Conservation (phyloP, 2,329 filamentous ascomycete species). For the Trichoderma breve region DNA sequence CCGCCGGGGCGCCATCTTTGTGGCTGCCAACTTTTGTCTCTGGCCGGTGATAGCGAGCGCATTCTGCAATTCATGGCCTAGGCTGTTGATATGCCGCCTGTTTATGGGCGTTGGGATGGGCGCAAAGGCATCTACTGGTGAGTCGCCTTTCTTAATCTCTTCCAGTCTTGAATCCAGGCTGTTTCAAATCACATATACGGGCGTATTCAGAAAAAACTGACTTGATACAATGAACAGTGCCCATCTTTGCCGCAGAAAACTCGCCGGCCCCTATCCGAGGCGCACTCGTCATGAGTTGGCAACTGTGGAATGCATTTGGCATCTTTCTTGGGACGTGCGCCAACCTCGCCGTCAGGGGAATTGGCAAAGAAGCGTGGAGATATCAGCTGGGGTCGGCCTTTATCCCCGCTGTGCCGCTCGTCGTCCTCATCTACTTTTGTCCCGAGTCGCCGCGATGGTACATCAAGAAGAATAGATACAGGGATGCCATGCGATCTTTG, state of each 20-base stretch:
- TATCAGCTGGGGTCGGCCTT: slow-evolving; percentile 64
- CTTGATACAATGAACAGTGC: slow-evolving; percentile 44
- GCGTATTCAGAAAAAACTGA: background rate
- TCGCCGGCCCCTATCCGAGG: slow-evolving; percentile 68
- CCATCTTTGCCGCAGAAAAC: slow-evolving; percentile 74
- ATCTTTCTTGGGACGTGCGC: slow-evolving; percentile 61
- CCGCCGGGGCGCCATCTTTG: slow-evolving; percentile 60
- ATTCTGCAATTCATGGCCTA: slow-evolving; percentile 68
- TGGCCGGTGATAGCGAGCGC: slow-evolving; percentile 68
- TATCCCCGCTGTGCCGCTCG: slow-evolving; percentile 55
- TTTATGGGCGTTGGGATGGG: slow-evolving; percentile 77
- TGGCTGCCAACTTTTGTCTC: slow-evolving; percentile 70
- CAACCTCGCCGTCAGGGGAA: slow-evolving; percentile 49
- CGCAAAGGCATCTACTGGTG: slow-evolving; percentile 63
- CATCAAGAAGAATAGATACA: slow-evolving; percentile 64
- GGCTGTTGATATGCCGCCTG: slow-evolving; percentile 69
- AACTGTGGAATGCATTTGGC: slow-evolving; percentile 65
- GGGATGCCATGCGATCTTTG: slow-evolving; percentile 58
- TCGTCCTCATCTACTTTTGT: slow-evolving; percentile 62
- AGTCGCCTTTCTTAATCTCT: slow-evolving; percentile 21
- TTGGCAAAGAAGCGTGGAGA: slow-evolving; percentile 51
- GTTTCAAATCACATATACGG: background rate
- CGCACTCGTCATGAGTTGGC: slow-evolving; percentile 79
- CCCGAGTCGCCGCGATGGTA: slow-evolving; percentile 65
- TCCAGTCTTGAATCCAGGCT: background rate